Conservation (phyloP, 345 rosid genomes). For the Citrus cavaleriei region DNA sequence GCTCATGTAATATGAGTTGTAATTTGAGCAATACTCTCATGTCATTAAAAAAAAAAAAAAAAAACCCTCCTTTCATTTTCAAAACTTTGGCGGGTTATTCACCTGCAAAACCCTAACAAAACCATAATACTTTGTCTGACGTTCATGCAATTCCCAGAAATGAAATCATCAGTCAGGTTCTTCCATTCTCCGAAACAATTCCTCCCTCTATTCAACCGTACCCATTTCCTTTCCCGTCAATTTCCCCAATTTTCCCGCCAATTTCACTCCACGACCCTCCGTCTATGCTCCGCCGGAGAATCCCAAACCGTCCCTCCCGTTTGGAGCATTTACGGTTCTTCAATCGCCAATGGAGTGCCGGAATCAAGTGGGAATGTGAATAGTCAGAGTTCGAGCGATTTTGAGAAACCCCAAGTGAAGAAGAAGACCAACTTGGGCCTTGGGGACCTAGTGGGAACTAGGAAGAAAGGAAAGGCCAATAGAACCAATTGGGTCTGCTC, state of each 20-base stretch:
- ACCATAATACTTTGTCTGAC: neutral
- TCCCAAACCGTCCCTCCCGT: conserved; percentile 7
- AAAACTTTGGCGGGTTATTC: conserved; percentile 5
- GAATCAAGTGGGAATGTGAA: conserved; percentile 8
- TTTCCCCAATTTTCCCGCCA: conserved; percentile 17
- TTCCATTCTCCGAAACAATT: conserved; percentile 15
- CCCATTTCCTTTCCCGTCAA: conserved; percentile 11
- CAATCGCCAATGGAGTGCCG: neutral
- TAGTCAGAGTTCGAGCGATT: conserved; percentile 6
- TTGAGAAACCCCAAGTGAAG: conserved; percentile 6
- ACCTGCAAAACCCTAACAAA: neutral
- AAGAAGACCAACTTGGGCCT: conserved; percentile 18
- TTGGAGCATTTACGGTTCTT: conserved; percentile 35
- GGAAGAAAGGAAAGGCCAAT: conserved; percentile 46
- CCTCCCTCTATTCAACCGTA: conserved; percentile 7
- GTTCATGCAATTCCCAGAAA: conserved; percentile 28
- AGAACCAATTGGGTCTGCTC: conserved; percentile 61
- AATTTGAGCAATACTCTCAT: too few relatives aligned
- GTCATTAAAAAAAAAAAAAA: too few relatives aligned
- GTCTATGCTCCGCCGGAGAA: conserved; percentile 2
- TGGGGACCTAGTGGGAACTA: conserved; percentile 27
- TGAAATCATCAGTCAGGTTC: conserved; percentile 31
- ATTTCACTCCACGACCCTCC: conserved; percentile 18
- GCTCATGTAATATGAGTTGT: too few relatives aligned
- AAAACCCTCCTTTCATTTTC: neutral